A percentile compares a stretch with the other conserved stretches of the same genome.
phyloP scores from a whole-genome alignment of 257 asterid genomes.

The Solanum dulcamara region DNA sequence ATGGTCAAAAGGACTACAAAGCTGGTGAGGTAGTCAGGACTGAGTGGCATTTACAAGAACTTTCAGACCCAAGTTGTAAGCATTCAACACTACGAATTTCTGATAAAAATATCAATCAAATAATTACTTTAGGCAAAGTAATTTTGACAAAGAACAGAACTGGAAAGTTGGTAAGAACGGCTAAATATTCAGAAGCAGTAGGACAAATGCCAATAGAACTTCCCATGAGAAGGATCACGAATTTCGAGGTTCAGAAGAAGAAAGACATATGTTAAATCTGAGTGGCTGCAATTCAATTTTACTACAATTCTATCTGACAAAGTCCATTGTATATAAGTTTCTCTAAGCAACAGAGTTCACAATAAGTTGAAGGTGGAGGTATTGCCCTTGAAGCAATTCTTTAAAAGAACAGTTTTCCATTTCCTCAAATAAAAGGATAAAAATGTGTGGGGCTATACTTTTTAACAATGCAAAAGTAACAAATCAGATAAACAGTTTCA shows the following conservation, averaged over 20 bases:
- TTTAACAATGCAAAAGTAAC: background rate
- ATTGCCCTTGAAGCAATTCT: background rate
- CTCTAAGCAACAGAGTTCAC: background rate
- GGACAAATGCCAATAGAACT: background rate
- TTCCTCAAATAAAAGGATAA: background rate
- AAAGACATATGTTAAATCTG: background rate
- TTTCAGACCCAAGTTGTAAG: background rate
- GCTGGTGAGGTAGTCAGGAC: background rate
- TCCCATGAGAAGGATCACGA: background rate
- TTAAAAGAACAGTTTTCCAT: background rate
- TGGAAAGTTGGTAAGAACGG: background rate
- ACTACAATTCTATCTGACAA: background rate
- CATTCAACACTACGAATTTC: background rate
- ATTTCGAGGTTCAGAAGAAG: background rate
- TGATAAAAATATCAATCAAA: background rate
- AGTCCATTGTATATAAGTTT: background rate
- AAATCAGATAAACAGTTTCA: background rate
- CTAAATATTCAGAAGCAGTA: background rate
- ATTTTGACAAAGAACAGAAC: background rate
- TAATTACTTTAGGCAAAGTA: background rate
- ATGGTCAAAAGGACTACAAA: background rate
- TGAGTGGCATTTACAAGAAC: background rate
- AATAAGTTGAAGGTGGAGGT: background rate
- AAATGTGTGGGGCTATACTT: background rate
- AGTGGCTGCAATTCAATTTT: background rate